Conservation (phyloP, 176 grass and related monocot species). For the Triticum dicoccoides region DNA sequence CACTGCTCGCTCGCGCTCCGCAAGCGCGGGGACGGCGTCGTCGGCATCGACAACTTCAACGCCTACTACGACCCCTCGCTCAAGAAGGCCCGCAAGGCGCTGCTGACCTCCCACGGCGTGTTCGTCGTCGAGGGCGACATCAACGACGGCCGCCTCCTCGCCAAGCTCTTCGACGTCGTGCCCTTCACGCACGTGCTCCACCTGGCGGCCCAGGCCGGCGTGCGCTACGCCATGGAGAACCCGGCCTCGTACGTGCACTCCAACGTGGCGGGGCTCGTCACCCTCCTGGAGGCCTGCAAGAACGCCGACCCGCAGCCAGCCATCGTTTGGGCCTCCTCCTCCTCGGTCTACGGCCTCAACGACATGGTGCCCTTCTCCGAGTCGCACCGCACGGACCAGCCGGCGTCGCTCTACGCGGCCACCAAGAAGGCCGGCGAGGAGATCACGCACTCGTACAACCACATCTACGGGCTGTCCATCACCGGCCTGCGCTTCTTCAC, state of each 20-base stretch:
- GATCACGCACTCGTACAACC: slow-evolving; percentile 92
- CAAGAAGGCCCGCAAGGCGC: slow-evolving; percentile 65
- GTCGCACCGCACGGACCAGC: slow-evolving; percentile 64
- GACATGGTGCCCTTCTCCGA: slow-evolving; percentile 89
- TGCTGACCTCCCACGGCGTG: slow-evolving; percentile 60
- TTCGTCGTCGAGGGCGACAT: slow-evolving; percentile 88
- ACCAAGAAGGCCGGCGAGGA: slow-evolving; percentile 99
- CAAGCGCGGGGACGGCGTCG: slow-evolving; percentile 73
- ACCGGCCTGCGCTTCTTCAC: slow-evolving; percentile 90
- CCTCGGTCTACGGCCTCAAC: slow-evolving; percentile 93
- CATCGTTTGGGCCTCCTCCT: slow-evolving; percentile 82
- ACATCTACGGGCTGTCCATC: slow-evolving; percentile 88
- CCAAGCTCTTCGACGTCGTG: slow-evolving; percentile 73
- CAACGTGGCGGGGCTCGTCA: slow-evolving; percentile 87
- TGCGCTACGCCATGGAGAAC: slow-evolving; percentile 91
- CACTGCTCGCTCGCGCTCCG: slow-evolving; percentile 76
- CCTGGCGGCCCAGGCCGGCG: slow-evolving; percentile 85
- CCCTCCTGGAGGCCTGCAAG: slow-evolving; percentile 81
- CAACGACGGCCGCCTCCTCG: slow-evolving; percentile 73
- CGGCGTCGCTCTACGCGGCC: slow-evolving; percentile 84
- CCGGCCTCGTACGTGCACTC: slow-evolving; percentile 75
- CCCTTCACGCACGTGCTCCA: slow-evolving; percentile 87
- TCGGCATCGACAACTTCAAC: slow-evolving; percentile 95
- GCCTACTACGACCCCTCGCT: slow-evolving; percentile 81
- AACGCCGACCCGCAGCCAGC: slow-evolving; percentile 77